A percentile compares a stretch with the other conserved stretches of the same genome.
Evolutionary conservation across 148 eudicot species (phyloP).

Genomic region (Spergularia marina): DNA sequence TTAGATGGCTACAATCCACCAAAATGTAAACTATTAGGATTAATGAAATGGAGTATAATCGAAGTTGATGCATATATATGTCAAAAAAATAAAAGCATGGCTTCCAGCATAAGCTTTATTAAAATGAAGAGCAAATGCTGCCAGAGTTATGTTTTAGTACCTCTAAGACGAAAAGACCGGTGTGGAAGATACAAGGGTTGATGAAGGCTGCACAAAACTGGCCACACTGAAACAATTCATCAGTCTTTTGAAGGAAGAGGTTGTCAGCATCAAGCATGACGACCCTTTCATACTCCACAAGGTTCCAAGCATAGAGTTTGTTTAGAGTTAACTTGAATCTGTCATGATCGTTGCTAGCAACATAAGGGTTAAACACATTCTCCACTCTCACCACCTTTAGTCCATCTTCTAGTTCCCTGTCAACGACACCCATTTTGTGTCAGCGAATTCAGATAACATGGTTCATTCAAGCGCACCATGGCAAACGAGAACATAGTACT

Average conservation of each 20-base stretch:
- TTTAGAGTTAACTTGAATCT: slow-evolving; percentile 85
- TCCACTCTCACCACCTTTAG: slow-evolving; percentile 83
- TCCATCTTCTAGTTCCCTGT: slow-evolving; percentile 86
- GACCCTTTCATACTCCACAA: slow-evolving; percentile 78
- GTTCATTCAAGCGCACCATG: too few species aligned
- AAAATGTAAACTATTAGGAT: background rate
- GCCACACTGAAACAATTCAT: slow-evolving; percentile 93
- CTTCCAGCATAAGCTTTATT: too few species aligned
- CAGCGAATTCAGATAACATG: background rate
- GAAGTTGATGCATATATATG: too few species aligned
- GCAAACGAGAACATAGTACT: too few species aligned
- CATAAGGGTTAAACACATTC: slow-evolving; percentile 74
- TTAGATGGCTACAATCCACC: slow-evolving; percentile 64
- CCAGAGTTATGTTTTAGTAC: slow-evolving; percentile 22
- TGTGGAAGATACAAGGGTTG: slow-evolving; percentile 98
- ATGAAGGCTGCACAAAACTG: slow-evolving; percentile 93
- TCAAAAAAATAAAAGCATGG: too few species aligned
- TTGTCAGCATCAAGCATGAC: slow-evolving; percentile 96
- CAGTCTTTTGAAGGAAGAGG: slow-evolving; percentile 75
- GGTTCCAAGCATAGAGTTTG: slow-evolving; percentile 88
- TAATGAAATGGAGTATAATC: too few species aligned
- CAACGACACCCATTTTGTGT: background rate
- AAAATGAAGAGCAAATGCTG: too few species aligned
- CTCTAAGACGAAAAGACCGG: slow-evolving; percentile 92
- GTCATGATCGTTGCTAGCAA: slow-evolving; percentile 26